Percentiles rank a stretch among this genome's conserved stretches.
Conservation (phyloP, 768 basidiomycete species). For the Suillus subluteus region DNA sequence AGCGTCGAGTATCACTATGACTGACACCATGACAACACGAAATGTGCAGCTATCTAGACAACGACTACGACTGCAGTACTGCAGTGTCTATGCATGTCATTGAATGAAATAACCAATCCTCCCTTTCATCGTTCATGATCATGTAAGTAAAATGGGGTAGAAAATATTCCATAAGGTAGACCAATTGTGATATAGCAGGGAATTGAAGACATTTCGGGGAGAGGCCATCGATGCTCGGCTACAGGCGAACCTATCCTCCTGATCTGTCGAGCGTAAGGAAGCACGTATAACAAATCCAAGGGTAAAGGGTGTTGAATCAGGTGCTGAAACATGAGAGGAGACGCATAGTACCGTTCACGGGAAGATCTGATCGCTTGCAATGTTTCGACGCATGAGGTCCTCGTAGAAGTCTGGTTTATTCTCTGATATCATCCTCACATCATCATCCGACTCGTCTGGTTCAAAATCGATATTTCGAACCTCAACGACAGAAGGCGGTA, state of each 20-base stretch:
- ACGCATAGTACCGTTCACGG: neutral
- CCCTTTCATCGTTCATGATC: neutral
- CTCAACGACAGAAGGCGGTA: neutral
- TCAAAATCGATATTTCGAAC: neutral
- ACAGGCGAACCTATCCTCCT: neutral
- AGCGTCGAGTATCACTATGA: neutral
- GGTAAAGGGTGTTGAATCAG: neutral
- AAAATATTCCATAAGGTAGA: neutral
- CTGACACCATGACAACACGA: neutral
- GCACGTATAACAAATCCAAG: neutral
- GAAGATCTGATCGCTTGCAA: neutral
- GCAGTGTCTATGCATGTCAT: neutral
- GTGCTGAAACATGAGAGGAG: neutral
- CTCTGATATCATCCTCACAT: neutral
- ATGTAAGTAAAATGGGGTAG: neutral
- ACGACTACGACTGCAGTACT: neutral
- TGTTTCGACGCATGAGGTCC: neutral
- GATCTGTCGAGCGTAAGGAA: neutral
- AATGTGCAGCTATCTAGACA: neutral
- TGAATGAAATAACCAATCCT: neutral
- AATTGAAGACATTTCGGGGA: neutral
- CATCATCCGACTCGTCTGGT: neutral
- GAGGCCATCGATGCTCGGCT: neutral
- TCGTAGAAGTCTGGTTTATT: neutral
- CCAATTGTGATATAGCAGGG: neutral